These are phyloP conservation scores for Tylopilus balloui DNA, from an alignment of 768 basidiomycete species.

Conservation along the genomic window DNA sequence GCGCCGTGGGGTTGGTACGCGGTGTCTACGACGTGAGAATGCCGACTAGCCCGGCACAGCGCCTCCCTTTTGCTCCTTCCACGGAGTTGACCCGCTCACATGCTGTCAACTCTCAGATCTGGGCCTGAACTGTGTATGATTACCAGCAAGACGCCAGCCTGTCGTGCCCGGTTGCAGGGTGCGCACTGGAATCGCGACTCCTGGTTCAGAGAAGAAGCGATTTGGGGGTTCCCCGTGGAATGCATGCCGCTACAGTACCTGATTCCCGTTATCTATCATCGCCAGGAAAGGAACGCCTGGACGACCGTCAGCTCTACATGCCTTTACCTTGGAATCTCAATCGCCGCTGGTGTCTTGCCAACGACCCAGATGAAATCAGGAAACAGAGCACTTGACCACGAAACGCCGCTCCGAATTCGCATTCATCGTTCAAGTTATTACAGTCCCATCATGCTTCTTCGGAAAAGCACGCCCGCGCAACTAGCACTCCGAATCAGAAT, in stretches of 20 bases:
- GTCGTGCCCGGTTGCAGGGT: background rate
- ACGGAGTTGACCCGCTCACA: background rate
- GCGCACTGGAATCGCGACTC: background rate
- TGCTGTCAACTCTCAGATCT: no score
- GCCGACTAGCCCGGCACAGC: background rate
- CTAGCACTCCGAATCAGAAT: no score
- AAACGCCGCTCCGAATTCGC: background rate
- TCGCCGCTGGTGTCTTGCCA: conserved; percentile 4
- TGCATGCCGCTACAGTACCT: background rate
- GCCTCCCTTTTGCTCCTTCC: background rate
- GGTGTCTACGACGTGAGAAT: conserved; percentile 4
- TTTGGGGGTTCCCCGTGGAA: background rate
- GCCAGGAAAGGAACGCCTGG: background rate
- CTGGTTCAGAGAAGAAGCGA: background rate
- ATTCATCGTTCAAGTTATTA: no score
- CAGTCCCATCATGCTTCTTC: background rate
- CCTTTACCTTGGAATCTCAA: background rate
- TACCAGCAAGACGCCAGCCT: background rate
- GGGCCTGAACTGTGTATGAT: no score
- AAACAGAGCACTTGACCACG: background rate
- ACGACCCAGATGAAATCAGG: conserved; percentile 3
- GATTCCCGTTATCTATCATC: background rate
- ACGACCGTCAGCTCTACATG: background rate
- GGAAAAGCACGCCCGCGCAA: background rate
- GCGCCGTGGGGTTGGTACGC: background rate